Percentiles rank a stretch among this genome's conserved stretches.
phyloP scores from a whole-genome alignment of 2,329 filamentous ascomycete species.

The Colletotrichum theobromicola region DNA sequence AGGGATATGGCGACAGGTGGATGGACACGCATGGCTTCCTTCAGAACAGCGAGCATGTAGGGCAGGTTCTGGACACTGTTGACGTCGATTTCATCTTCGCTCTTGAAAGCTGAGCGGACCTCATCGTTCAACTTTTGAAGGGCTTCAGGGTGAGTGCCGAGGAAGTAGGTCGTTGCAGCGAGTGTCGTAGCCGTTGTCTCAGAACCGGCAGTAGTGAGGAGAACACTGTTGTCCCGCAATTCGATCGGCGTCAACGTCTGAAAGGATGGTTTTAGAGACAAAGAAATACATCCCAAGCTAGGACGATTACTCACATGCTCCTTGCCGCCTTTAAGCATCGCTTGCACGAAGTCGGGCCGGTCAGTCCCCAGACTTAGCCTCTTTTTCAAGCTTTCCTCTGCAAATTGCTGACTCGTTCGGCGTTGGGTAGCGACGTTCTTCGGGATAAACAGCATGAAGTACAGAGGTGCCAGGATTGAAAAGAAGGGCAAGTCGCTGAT shows the following conservation, averaged over 20 bases:
- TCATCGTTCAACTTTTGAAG: constrained; percentile 39
- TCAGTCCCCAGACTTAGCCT: neutral
- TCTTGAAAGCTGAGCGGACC: constrained; percentile 40
- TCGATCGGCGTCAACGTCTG: neutral
- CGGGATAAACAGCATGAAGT: neutral
- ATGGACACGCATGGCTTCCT: constrained; percentile 43
- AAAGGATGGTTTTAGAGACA: constrained; percentile 14
- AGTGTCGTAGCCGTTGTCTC: constrained; percentile 52
- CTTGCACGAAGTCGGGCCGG: constrained; percentile 14
- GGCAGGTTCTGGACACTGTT: constrained; percentile 29
- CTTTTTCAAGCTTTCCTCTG: neutral
- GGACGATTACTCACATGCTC: neutral
- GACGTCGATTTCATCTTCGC: constrained; percentile 41
- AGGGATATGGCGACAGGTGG: constrained; percentile 30
- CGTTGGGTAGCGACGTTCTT: neutral
- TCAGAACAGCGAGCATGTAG: constrained; percentile 45
- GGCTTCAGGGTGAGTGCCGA: constrained; percentile 34
- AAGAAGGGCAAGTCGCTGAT: neutral
- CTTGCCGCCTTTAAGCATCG: constrained; percentile 13
- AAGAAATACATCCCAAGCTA: neutral
- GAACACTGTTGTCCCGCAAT: constrained; percentile 17
- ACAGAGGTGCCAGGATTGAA: neutral
- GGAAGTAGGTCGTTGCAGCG: constrained; percentile 42
- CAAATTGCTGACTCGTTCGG: neutral
- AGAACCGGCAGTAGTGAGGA: constrained; percentile 39